Conservation (phyloP, 2,329 filamentous ascomycete genomes). For the Akanthomyces lecanii region DNA sequence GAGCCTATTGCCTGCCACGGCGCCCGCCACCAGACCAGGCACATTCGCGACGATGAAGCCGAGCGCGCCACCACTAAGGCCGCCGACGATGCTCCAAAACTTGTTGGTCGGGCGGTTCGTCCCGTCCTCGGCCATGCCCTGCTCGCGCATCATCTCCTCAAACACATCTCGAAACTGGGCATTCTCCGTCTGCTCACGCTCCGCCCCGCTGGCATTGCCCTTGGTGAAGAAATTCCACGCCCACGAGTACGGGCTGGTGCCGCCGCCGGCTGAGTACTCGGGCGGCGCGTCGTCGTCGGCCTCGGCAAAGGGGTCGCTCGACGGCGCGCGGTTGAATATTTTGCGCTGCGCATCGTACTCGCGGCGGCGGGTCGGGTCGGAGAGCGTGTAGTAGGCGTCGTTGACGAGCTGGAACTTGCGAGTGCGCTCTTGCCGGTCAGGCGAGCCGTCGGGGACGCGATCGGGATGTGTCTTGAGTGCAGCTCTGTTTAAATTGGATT, state of each 20-base stretch:
- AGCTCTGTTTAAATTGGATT: slow-evolving; percentile 49
- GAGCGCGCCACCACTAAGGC: slow-evolving; percentile 79
- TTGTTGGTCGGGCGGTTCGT: slow-evolving; percentile 58
- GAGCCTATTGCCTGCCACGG: slow-evolving; percentile 87
- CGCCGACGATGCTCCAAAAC: slow-evolving; percentile 86
- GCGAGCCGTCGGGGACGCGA: slow-evolving; percentile 76
- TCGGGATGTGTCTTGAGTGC: slow-evolving; percentile 93
- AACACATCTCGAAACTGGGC: slow-evolving; percentile 86
- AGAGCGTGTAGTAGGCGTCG: slow-evolving; percentile 89
- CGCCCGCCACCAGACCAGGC: slow-evolving; percentile 81
- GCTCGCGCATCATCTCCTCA: slow-evolving; percentile 83
- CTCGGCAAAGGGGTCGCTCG: slow-evolving; percentile 44
- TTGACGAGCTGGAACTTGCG: slow-evolving; percentile 88
- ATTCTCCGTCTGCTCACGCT: slow-evolving; percentile 55
- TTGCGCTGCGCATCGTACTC: slow-evolving; percentile 73
- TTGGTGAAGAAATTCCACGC: slow-evolving; percentile 60
- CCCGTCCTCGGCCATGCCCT: slow-evolving; percentile 72
- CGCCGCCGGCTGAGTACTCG: slow-evolving; percentile 34
- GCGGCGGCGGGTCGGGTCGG: slow-evolving; percentile 67
- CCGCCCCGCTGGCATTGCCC: slow-evolving; percentile 37
- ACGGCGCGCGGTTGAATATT: slow-evolving; percentile 28
- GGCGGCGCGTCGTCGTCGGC: slow-evolving; percentile 40
- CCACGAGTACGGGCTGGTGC: slow-evolving; percentile 66
- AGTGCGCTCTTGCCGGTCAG: slow-evolving; percentile 76
- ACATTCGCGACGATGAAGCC: slow-evolving; percentile 95